These are phyloP conservation scores for Aspergillus tubingensis DNA, from an alignment of 2,329 filamentous ascomycete genomes.

Conservation along the genomic window DNA sequence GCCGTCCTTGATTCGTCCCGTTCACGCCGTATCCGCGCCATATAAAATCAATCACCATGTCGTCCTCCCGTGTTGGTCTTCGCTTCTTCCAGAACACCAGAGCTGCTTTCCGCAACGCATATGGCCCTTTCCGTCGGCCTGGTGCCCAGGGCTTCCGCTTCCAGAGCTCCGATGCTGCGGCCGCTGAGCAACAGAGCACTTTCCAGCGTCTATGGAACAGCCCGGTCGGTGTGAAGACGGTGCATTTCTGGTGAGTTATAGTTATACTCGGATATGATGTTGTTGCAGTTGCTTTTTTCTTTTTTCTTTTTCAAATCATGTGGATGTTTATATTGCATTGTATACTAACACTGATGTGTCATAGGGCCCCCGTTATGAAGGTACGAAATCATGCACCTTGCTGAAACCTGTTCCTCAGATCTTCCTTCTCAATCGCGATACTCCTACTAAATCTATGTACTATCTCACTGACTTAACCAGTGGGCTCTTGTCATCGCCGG, in stretches of 20 bases:
- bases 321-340: background rate
- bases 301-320: background rate
- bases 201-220: constrained; percentile 83
- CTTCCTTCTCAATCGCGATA: background rate
- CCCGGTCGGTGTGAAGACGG: constrained; percentile 82
- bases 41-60: constrained; percentile 32
- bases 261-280: constrained; percentile 4
- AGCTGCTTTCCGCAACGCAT: constrained; percentile 55
- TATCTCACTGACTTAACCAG: constrained; percentile 45
- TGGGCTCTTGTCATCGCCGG: constrained; percentile 93
- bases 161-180: constrained; percentile 65
- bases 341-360: constrained; percentile 19
- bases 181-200: constrained; percentile 48
- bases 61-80: constrained; percentile 60
- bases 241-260: constrained; percentile 82
- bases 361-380: constrained; percentile 92
- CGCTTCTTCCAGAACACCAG: constrained; percentile 57
- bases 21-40: constrained; percentile 14
- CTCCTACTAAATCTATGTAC: constrained; percentile 7
- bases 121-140: constrained; percentile 56
- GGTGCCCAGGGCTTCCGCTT: constrained; percentile 62
- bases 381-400: constrained; percentile 40
- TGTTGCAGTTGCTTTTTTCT: background rate
- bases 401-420: background rate
- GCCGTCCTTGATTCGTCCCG: constrained; percentile 9